These are phyloP conservation scores for Psilocybe tampanensis DNA, from an alignment of 768 basidiomycete species.

Conservation along the genomic window DNA sequence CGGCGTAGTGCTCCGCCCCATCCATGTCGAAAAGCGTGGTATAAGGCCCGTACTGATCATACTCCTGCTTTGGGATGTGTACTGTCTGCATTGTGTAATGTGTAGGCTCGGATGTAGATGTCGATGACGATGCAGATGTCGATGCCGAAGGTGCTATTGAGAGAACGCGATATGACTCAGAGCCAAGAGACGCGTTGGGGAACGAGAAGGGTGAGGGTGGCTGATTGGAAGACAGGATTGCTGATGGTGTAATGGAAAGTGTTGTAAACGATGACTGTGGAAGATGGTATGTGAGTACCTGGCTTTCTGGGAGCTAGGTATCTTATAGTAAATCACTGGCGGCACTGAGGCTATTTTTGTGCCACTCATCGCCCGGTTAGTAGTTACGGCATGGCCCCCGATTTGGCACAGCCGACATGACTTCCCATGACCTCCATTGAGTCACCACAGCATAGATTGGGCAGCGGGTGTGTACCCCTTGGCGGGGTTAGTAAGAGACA, in stretches of 20 bases:
- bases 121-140: no score
- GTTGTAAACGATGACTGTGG: background rate
- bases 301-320: background rate
- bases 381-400: no score
- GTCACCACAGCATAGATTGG: conserved; percentile 1
- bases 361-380: no score
- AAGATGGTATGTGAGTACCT: background rate
- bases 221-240: background rate
- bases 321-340: background rate
- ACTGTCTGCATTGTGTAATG: conserved; percentile 6
- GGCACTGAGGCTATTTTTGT: background rate
- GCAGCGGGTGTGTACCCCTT: background rate
- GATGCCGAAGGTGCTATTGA: no score
- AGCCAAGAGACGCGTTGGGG: background rate
- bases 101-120: no score
- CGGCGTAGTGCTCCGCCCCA: no score
- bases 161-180: background rate
- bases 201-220: background rate
- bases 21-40: conserved; percentile 14
- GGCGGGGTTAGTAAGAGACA: background rate
- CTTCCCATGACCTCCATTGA: background rate
- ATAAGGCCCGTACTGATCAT: conserved; percentile 1
- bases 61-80: conserved; percentile 13
- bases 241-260: background rate
- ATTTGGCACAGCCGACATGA: no score